Conservation (phyloP, 2,329 filamentous ascomycete genomes). For the Paecilomyces dactylethromorphus region DNA sequence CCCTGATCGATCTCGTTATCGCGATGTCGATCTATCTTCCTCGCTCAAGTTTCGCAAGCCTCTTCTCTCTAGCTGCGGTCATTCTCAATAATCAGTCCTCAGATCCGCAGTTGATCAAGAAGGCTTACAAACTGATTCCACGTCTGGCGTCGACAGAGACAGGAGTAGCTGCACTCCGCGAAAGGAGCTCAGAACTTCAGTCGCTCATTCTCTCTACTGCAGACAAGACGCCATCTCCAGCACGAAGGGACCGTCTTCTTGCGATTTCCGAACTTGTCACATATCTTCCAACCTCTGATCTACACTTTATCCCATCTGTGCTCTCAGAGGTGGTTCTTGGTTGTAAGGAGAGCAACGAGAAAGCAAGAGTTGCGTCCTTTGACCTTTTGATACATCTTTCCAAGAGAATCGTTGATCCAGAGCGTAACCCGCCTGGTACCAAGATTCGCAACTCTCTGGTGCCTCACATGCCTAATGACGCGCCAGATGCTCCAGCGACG, state of each 20-base stretch:
- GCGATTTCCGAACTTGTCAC: conserved; percentile 77
- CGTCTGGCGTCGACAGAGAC: conserved; percentile 74
- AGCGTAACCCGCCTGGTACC: conserved; percentile 45
- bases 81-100: conserved; percentile 62
- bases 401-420: conserved; percentile 67
- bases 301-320: conserved; percentile 89
- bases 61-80: conserved; percentile 80
- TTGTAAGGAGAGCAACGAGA: conserved; percentile 97
- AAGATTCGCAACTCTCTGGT: conserved; percentile 87
- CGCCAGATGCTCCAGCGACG: conserved; percentile 68
- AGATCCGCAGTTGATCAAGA: conserved; percentile 94
- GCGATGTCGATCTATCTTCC: conserved; percentile 93
- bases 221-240: conserved; percentile 79
- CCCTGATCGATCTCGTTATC: conserved; percentile 92
- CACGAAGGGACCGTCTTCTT: conserved; percentile 75
- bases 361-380: conserved; percentile 81
- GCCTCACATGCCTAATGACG: conserved; percentile 75
- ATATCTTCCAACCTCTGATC: conserved; percentile 66
- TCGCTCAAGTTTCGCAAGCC: conserved; percentile 70
- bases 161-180: conserved; percentile 67
- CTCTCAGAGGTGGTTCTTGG: conserved; percentile 92
- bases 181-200: conserved; percentile 74
- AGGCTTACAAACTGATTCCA: conserved; percentile 96
- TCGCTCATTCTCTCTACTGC: conserved; percentile 70
- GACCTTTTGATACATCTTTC: conserved; percentile 85